Evolutionary conservation across 2,329 filamentous ascomycete genomes (phyloP).

Genomic region (Huntiella moniliformis): DNA sequence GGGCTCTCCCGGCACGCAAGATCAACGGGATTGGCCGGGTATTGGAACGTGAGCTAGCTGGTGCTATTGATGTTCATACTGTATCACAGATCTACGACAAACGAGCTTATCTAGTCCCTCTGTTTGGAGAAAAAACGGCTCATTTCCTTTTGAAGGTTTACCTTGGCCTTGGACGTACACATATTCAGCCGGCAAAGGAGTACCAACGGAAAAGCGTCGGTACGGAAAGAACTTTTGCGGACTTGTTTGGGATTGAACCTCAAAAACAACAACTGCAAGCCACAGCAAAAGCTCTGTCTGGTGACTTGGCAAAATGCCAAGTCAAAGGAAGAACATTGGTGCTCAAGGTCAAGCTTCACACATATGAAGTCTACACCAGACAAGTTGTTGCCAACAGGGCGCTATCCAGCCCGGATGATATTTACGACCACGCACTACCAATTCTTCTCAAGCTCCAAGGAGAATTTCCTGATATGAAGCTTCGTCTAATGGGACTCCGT

Average conservation of each 20-base stretch:
- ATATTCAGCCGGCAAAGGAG: constrained; percentile 69
- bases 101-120: constrained; percentile 49
- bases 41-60: constrained; percentile 69
- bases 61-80: constrained; percentile 68
- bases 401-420: constrained; percentile 54
- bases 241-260: constrained; percentile 49
- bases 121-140: constrained; percentile 86
- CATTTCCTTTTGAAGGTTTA: constrained; percentile 72
- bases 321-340: constrained; percentile 84
- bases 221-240: constrained; percentile 78
- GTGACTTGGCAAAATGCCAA: constrained; percentile 59
- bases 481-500: constrained; percentile 74
- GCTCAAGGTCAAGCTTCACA: constrained; percentile 84
- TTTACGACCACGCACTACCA: constrained; percentile 64
- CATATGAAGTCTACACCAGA: constrained; percentile 75
- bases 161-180: constrained; percentile 70
- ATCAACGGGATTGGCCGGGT: constrained; percentile 92
- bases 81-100: constrained; percentile 74
- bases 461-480: constrained; percentile 58
- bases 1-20: constrained; percentile 63
- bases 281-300: constrained; percentile 71
- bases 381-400: constrained; percentile 60
- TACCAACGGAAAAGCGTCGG: constrained; percentile 87
- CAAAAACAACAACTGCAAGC: constrained; percentile 61
- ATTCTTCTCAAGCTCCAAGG: constrained; percentile 72